phyloP scores from a whole-genome alignment of 2,329 filamentous ascomycete species.

The Pestalotiopsis sp. region DNA sequence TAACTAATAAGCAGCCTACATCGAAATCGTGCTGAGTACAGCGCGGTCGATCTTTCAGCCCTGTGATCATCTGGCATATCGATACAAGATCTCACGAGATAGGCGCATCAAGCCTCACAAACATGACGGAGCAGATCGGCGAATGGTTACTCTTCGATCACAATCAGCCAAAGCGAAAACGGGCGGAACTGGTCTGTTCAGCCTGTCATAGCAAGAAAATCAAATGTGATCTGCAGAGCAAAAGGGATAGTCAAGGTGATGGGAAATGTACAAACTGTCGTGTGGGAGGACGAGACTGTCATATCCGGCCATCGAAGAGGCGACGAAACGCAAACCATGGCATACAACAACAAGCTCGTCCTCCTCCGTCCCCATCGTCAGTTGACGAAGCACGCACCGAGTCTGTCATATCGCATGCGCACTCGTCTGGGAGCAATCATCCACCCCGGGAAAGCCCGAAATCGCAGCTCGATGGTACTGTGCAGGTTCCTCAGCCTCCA shows the following conservation, averaged over 20 bases:
- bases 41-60: not conserved
- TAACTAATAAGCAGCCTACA: not conserved
- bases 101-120: too few relatives aligned
- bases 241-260: constrained; percentile 8
- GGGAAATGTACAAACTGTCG: constrained; percentile 11
- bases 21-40: not conserved
- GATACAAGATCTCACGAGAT: not conserved
- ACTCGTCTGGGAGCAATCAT: not conserved
- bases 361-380: not conserved
- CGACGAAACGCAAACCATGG: not conserved
- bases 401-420: not conserved
- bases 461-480: not conserved
- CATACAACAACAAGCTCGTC: not conserved
- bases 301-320: constrained; percentile 1
- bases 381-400: not conserved
- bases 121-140: not conserved
- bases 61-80: not conserved
- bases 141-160: constrained; percentile 36
- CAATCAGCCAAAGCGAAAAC: constrained; percentile 33
- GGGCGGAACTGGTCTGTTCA: constrained; percentile 31
- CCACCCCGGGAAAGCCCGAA: not conserved
- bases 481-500: not conserved
- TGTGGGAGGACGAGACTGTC: constrained; percentile 2
- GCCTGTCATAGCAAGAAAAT: constrained; percentile 37
- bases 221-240: constrained; percentile 34